A percentile compares a stretch with the other conserved stretches of the same genome.
phyloP scores from a whole-genome alignment of 805 yeast species.

The Metschnikowia gruessii region DNA sequence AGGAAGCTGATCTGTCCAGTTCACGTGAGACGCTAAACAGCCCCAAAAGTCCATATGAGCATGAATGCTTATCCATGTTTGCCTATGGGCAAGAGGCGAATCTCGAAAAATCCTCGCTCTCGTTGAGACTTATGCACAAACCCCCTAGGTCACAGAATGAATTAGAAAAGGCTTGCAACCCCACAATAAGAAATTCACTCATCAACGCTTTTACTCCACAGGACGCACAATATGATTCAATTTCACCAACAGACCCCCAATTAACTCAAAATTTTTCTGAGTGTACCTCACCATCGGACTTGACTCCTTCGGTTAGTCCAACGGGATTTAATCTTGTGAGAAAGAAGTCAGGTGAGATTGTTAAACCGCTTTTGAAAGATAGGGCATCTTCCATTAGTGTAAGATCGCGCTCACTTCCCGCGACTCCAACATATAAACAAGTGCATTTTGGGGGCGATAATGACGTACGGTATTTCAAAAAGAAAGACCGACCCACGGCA shows the following conservation, averaged over 20 bases:
- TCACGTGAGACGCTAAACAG: background rate
- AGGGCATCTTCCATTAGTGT: slow-evolving; percentile 27
- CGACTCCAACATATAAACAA: slow-evolving; percentile 59
- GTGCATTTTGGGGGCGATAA: slow-evolving; percentile 75
- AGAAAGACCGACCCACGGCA: slow-evolving; percentile 71
- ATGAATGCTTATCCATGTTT: background rate
- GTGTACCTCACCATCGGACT: background rate
- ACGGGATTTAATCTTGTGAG: slow-evolving; percentile 45
- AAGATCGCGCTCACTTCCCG: slow-evolving; percentile 38
- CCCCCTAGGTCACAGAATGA: slow-evolving; percentile 35
- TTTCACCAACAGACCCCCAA: background rate
- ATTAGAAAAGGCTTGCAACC: slow-evolving; percentile 28
- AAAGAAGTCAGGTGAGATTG: slow-evolving; percentile 62
- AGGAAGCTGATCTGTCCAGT: background rate
- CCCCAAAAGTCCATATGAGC: background rate
- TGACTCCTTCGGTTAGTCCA: background rate
- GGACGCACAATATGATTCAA: background rate
- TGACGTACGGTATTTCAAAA: slow-evolving; percentile 70
- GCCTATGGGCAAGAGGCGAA: slow-evolving; percentile 1
- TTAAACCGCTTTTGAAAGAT: slow-evolving; percentile 68
- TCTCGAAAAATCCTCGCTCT: slow-evolving; percentile 23
- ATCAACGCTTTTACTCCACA: slow-evolving; percentile 19
- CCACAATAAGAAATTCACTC: slow-evolving; percentile 29
- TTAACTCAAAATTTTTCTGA: background rate
- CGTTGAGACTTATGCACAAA: slow-evolving; percentile 38